Conservation (phyloP, 2,329 filamentous ascomycete genomes). For the Zopfia rhizophila region DNA sequence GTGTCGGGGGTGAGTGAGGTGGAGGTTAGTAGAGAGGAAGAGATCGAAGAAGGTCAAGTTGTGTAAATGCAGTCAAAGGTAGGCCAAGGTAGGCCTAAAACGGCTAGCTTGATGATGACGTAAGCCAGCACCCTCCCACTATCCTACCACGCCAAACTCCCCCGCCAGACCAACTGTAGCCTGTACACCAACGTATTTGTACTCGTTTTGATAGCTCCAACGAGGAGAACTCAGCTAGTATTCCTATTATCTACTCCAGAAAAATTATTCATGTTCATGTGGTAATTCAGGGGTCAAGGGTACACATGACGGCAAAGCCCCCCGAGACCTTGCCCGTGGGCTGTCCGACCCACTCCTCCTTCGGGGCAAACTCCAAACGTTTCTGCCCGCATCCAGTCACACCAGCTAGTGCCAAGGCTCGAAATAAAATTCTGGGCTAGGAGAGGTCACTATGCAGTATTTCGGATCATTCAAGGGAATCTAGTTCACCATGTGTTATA, state of each 20-base stretch:
- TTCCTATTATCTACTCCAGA: no score
- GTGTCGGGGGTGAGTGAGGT: constrained; percentile 44
- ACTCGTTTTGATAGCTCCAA: constrained; percentile 69
- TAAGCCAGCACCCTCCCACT: constrained; percentile 40
- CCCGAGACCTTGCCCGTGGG: constrained; percentile 35
- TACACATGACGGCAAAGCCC: constrained; percentile 32
- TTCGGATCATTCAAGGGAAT: no score
- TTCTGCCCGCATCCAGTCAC: no score
- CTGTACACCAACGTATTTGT: constrained; percentile 67
- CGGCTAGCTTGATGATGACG: no score
- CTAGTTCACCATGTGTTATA: no score
- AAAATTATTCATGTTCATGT: constrained; percentile 7
- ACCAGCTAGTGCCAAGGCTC: no score
- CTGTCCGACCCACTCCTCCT: constrained; percentile 45
- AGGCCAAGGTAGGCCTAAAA: constrained; percentile 34
- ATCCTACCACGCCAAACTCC: constrained; percentile 41
- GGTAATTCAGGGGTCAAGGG: constrained; percentile 14
- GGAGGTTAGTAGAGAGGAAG: constrained; percentile 43
- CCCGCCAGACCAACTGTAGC: constrained; percentile 39
- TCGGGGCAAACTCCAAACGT: no score
- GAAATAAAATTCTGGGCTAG: no score
- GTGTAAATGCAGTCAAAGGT: no score
- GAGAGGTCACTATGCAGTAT: no score
- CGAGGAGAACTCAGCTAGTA: constrained; percentile 18
- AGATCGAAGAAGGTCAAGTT: constrained; percentile 18